Base-by-base conservation (phyloP, 208 protist genomes). In the Leishmania aethiopica region DNA sequence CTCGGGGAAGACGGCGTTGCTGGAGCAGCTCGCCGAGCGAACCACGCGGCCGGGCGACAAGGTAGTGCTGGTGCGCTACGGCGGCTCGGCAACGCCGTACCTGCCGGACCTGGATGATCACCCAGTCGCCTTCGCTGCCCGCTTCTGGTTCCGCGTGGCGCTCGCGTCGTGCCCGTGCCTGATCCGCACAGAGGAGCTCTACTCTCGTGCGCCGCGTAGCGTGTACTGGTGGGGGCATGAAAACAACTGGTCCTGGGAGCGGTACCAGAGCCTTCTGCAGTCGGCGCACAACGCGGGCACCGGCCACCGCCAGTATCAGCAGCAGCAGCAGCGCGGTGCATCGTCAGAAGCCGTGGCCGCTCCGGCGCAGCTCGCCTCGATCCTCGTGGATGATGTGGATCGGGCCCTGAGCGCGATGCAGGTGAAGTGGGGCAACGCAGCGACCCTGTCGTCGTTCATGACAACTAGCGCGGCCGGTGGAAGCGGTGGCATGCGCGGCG, bases 141-240 rank as follows among this genome's bases (percentile, higher is more conserved):
- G 94, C 45, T 94, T 97, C 67, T 97, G 94, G 94, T 97, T 97
- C 40, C 92, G 94, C 79, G 94, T 92, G 6, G 94, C 91, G 37
- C 86, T 97, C 25, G 86, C 92, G 5, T 93, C 88, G 28, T 93
- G 90, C 60, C 94, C 94, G 0, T 95, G 89, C 69, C 82, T 95
- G 55, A 85, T 95, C n/a, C 90, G 89, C 64, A 92, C 89, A 15
- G 92, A 97, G 73, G 89, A 93, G 71, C 89, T 97, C 66, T 95
- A 91, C 85, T 90, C 89, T 2, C 91, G 92, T 28, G 90, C 94
- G 37, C 94, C 94, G 47, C 89, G 84, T 40, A 93, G 88, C 40
- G 83, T 94, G 35, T 85, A 87, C 84, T 97, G 94, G 94, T 95
- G 91, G 92, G 92, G 88, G 0, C 90, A 97, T 72, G 75, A 81